Evolutionary conservation across 345 rosid genomes (phyloP), one percentile per base, ranked within the genome.

Genomic region (Kernera saxatilis): DNA sequence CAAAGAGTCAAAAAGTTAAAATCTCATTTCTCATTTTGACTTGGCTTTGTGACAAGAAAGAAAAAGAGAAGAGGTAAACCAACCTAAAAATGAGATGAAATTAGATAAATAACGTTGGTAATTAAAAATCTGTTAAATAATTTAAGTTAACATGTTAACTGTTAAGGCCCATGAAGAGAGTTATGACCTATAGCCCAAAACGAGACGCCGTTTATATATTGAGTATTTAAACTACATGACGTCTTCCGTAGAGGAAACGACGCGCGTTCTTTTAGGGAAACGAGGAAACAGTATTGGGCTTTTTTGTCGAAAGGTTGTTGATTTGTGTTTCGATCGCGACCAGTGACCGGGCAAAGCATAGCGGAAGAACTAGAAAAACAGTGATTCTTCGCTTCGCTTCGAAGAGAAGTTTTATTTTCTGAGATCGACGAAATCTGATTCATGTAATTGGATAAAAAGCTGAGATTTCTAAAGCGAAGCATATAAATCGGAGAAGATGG

Each of bases 401-500:
- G 1, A 58, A 71, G 58, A 53, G 55, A 53, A 54, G 65, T 35
- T 13, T 23, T 19, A 46, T 26, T 39, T 54, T 57, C 54, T 25
- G 55, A 21, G 32, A 48, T 73, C 18, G 61, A 71, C 8, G 36
- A 26, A 30, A 41, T 27, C 36, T 22, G 27, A 32, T 40, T 64
- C 5, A 39, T 44, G 32, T 8, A 25, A 40, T 39, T 41, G 5
- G 12, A 23, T n/a, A 32, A 25, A 35, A 57, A 27, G 0, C 35
- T 48, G 41, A 45, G 30, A 15, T 49, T 18, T 26, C 10, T 22
- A 6, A 10, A 2, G 44, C 19, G 14, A 70, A 70, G 17, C 56
- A 33, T 11, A 12, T 27, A 5, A 25, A 44, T 27, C 70, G 59
- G 67, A 62, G 25, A 29, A 15, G 59, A 93, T 93, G 97, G 94